Conservation (phyloP, 2,329 filamentous ascomycete species). For the Fusarium multiceps region DNA sequence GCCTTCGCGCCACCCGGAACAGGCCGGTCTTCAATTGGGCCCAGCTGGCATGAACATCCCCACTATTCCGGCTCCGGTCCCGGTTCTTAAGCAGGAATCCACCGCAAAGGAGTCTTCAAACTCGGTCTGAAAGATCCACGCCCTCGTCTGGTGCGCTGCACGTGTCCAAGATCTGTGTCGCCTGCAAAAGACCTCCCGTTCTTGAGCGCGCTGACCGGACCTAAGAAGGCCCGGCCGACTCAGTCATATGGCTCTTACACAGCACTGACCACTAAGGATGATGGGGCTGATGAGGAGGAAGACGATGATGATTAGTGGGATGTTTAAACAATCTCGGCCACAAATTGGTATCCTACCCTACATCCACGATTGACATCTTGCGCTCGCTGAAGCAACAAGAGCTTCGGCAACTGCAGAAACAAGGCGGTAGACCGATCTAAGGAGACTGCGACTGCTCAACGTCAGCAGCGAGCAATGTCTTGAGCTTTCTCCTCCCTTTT, state of each 20-base stretch:
- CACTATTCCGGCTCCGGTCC: not conserved
- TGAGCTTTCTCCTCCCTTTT: not conserved
- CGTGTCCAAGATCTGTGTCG: not conserved
- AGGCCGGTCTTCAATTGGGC: accelerated
- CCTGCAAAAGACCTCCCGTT: not conserved
- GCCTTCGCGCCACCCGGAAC: not conserved
- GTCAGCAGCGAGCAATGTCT: not conserved
- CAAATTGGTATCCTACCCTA: not conserved
- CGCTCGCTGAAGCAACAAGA: no score
- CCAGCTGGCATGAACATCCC: not conserved
- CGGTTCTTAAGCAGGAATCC: not conserved
- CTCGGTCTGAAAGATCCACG: not conserved
- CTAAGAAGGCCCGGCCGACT: not conserved
- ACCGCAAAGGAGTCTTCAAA: not conserved
- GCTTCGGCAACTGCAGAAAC: no score
- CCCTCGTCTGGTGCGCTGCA: not conserved
- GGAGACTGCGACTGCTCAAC: no score
- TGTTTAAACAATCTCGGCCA: not conserved
- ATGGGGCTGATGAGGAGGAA: not conserved
- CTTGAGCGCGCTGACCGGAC: not conserved
- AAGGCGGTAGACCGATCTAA: no score
- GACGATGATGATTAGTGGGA: not conserved
- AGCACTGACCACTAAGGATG: not conserved
- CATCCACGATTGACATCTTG: no score
- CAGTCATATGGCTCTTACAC: not conserved